Percentiles rank a stretch among this genome's conserved stretches.
Evolutionary conservation across 192 early-diverging fungal species (phyloP).

Genomic region (Coemansia sp.): DNA sequence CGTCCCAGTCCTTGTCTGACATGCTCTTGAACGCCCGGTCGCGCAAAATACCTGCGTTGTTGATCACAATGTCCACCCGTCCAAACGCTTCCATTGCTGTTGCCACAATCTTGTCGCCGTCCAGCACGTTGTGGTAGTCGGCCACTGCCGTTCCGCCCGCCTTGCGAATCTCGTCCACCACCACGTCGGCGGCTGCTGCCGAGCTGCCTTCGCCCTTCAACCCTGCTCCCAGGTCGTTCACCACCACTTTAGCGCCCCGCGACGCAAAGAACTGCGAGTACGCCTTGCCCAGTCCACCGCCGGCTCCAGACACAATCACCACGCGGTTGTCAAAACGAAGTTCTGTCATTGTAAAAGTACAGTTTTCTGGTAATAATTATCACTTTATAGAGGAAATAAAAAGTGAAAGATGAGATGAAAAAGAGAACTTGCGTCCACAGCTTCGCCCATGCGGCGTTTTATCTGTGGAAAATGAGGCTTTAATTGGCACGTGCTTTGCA

Average conservation of each 20-base stretch:
- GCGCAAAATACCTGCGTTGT: constrained; percentile 98
- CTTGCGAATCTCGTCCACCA: constrained; percentile 88
- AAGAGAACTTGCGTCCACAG: too few species aligned
- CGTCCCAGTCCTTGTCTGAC: constrained; percentile 98
- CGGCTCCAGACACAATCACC: constrained; percentile 94
- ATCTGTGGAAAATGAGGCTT: too few species aligned
- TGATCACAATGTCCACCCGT: constrained; percentile 92
- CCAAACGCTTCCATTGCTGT: constrained; percentile 95
- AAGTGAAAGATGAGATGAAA: too few species aligned
- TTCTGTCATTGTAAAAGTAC: constrained; percentile 14
- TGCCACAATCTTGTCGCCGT: constrained; percentile 97
- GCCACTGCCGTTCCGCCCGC: constrained; percentile 92
- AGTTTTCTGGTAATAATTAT: background rate
- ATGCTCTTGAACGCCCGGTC: constrained; percentile 96
- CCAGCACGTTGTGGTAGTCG: constrained; percentile 96
- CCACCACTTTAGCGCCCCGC: constrained; percentile 90
- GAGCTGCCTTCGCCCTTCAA: constrained; percentile 75
- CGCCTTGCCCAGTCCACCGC: constrained; percentile 85
- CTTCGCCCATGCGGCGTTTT: too few species aligned
- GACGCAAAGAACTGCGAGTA: constrained; percentile 90
- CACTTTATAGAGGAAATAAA: too few species aligned
- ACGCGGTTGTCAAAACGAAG: constrained; percentile 81
- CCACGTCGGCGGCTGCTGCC: constrained; percentile 83
- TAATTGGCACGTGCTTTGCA: too few species aligned
- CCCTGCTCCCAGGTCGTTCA: constrained; percentile 90